A percentile compares a stretch with the other conserved stretches of the same genome.
Evolutionary conservation across 2,329 filamentous ascomycete genomes (phyloP).

Genomic region (Allantophomopsis lycopodina): DNA sequence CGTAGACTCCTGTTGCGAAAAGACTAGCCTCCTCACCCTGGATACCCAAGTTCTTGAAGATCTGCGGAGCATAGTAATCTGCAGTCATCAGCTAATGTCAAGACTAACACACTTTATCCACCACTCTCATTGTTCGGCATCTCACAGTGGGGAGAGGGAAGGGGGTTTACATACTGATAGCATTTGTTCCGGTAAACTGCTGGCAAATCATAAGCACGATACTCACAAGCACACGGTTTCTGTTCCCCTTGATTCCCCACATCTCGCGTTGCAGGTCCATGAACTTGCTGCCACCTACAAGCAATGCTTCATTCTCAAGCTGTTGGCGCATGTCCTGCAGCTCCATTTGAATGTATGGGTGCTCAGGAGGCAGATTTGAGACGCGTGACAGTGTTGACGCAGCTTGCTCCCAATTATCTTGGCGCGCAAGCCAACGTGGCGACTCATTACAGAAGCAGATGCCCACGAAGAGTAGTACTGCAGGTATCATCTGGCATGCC

Average conservation of each 20-base stretch:
- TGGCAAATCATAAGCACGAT: slow-evolving; percentile 55
- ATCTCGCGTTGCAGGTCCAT: slow-evolving; percentile 46
- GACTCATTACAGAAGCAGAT: slow-evolving; percentile 31
- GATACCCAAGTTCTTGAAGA: slow-evolving; percentile 54
- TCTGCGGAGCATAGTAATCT: slow-evolving; percentile 39
- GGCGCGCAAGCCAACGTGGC: slow-evolving; percentile 53
- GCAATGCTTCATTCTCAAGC: slow-evolving; percentile 31
- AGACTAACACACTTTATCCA: too few relatives aligned
- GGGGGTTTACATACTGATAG: background rate
- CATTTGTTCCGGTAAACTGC: slow-evolving; percentile 48
- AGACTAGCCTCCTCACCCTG: slow-evolving; percentile 39
- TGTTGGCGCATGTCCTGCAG: slow-evolving; percentile 26
- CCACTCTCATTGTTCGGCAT: too few relatives aligned
- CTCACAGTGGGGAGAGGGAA: too few relatives aligned
- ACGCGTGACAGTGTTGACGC: slow-evolving; percentile 39
- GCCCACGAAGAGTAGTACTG: slow-evolving; percentile 21
- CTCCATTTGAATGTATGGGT: slow-evolving; percentile 37
- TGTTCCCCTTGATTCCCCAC: slow-evolving; percentile 40
- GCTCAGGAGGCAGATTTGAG: slow-evolving; percentile 30
- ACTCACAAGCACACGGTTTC: slow-evolving; percentile 49
- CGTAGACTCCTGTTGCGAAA: slow-evolving; percentile 63
- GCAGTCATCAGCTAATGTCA: too few relatives aligned
- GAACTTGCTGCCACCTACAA: slow-evolving; percentile 32
- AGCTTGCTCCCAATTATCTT: slow-evolving; percentile 54
- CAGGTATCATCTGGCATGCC: slow-evolving; percentile 49